Conservation (phyloP, 345 rosid genomes). For the Theobroma cacao region DNA sequence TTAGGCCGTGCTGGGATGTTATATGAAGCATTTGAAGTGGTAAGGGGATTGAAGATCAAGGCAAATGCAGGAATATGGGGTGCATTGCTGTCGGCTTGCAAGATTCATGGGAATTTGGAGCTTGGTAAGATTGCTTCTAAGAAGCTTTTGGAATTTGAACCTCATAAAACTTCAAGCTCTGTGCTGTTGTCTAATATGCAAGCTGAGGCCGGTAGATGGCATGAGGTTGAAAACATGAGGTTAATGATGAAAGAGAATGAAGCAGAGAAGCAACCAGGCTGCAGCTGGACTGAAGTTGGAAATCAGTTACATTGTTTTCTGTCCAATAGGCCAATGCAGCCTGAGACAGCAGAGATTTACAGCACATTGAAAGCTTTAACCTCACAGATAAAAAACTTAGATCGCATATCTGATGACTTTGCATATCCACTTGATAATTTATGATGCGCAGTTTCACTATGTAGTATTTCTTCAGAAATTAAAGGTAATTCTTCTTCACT, state of each 20-base stretch:
- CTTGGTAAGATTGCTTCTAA: conserved; percentile 53
- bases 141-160: conserved; percentile 48
- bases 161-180: conserved; percentile 48
- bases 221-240: conserved; percentile 50
- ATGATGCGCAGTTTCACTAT: background rate
- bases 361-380: conserved; percentile 2
- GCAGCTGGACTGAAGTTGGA: conserved; percentile 23
- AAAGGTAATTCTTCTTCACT: background rate
- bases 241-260: conserved; percentile 39
- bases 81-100: conserved; percentile 44
- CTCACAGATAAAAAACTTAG: conserved; percentile 4
- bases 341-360: background rate
- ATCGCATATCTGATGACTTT: background rate
- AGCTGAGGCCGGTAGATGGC: conserved; percentile 55
- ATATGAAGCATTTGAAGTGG: conserved; percentile 48
- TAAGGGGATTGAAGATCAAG: conserved; percentile 37
- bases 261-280: conserved; percentile 46
- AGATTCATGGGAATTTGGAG: conserved; percentile 42
- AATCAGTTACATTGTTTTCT: conserved; percentile 2
- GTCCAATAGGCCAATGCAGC: conserved; percentile 1
- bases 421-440: background rate
- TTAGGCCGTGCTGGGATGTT: conserved; percentile 41
- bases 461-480: background rate
- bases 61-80: conserved; percentile 44
- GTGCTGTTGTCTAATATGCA: conserved; percentile 58